phyloP scores from a whole-genome alignment of 495 filamentous ascomycete genomes.

The Evernia prunastri region DNA sequence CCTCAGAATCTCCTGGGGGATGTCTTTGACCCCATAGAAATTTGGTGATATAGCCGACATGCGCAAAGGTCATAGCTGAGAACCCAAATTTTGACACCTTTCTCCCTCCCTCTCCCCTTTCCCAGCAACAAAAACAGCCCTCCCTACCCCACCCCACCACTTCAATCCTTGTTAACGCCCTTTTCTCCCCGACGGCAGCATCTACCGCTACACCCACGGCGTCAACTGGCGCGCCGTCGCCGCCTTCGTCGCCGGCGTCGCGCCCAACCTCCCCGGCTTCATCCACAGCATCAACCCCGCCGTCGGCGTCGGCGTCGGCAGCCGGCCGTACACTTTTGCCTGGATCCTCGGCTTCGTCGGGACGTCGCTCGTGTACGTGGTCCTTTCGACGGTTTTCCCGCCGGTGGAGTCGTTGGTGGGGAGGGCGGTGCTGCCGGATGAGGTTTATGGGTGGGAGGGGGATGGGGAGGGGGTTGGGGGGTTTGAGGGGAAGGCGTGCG shows the following conservation, averaged over 20 bases:
- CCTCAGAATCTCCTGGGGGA: too few relatives aligned
- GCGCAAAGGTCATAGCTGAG: too few relatives aligned
- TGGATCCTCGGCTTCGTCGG: slow-evolving; percentile 50
- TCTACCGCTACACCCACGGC: slow-evolving; percentile 52
- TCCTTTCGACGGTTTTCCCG: slow-evolving; percentile 36
- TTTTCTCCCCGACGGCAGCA: slow-evolving; percentile 19
- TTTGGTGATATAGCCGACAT: too few relatives aligned
- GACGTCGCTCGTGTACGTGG: slow-evolving; percentile 43
- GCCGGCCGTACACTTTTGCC: slow-evolving; percentile 49
- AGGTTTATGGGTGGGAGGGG: slow-evolving; percentile 38
- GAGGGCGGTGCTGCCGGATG: slow-evolving; percentile 41
- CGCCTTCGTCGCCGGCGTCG: slow-evolving; percentile 57
- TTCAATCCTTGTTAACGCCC: too few relatives aligned
- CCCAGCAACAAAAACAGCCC: too few relatives aligned
- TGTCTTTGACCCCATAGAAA: too few relatives aligned
- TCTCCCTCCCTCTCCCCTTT: too few relatives aligned
- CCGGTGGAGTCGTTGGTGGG: slow-evolving; percentile 37
- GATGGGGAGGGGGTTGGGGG: slow-evolving; percentile 27
- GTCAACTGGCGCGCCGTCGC: slow-evolving; percentile 61
- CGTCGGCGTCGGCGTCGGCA: slow-evolving; percentile 42
- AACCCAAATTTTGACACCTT: too few relatives aligned
- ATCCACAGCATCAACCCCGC: slow-evolving; percentile 43
- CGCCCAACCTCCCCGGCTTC: slow-evolving; percentile 55
- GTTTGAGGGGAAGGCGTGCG: slow-evolving; percentile 30
- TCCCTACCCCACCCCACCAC: too few relatives aligned